Evolutionary conservation across 768 basidiomycete species (phyloP).

Genomic region (Daedaleopsis sinensis): DNA sequence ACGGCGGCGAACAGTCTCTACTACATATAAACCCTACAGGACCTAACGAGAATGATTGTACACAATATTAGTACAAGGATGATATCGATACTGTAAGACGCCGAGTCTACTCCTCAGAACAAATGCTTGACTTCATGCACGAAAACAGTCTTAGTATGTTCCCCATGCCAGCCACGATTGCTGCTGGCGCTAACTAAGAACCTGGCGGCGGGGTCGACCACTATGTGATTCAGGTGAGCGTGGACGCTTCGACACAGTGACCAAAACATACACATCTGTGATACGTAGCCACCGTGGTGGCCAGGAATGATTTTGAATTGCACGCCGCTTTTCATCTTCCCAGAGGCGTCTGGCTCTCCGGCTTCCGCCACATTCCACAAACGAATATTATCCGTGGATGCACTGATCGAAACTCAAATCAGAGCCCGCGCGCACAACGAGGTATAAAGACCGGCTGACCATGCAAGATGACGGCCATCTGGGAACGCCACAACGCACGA

Average conservation of each 20-base stretch:
- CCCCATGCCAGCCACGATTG: slow-evolving; percentile 93
- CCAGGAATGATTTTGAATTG: slow-evolving; percentile 96
- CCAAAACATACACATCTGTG: slow-evolving; percentile 80
- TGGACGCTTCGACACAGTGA: slow-evolving; percentile 20
- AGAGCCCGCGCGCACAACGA: slow-evolving; percentile 1
- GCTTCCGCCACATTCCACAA: slow-evolving; percentile 91
- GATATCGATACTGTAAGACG: background rate
- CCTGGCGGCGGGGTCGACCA: slow-evolving; percentile 80
- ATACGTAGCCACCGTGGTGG: slow-evolving; percentile 93
- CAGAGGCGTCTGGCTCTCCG: slow-evolving; percentile 63
- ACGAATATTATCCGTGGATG: slow-evolving; percentile 90
- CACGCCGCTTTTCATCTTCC: slow-evolving; percentile 66
- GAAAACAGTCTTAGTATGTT: slow-evolving; percentile 86
- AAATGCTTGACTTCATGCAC: slow-evolving; percentile 80
- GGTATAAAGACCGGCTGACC: slow-evolving; percentile 51
- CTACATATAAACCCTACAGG: background rate
- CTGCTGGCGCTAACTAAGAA: slow-evolving; percentile 93
- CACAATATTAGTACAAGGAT: no score
- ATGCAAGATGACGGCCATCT: slow-evolving; percentile 88
- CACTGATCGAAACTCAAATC: slow-evolving; percentile 48
- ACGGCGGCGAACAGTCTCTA: no score
- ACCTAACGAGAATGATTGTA: no score
- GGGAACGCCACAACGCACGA: slow-evolving; percentile 92
- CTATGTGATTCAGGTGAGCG: slow-evolving; percentile 42
- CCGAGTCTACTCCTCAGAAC: slow-evolving; percentile 15